Percentiles rank a stretch among this genome's conserved stretches.
phyloP scores from a whole-genome alignment of 495 filamentous ascomycete genomes.

The Trichoderma erinaceum region DNA sequence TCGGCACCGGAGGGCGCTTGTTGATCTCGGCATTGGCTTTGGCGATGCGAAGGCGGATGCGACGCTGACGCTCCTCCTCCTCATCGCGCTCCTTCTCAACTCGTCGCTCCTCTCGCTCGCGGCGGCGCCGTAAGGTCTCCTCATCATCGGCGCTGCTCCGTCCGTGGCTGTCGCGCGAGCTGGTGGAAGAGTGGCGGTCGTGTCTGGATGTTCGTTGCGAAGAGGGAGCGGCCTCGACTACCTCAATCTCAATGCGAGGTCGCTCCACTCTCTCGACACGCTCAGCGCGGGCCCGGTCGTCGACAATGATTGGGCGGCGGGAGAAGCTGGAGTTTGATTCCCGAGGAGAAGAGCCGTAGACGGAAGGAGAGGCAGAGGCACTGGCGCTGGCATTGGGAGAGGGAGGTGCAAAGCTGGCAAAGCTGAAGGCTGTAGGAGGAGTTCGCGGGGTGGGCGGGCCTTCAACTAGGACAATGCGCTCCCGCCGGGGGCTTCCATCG shows the following conservation, averaged over 20 bases:
- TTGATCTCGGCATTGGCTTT: constrained; percentile 17
- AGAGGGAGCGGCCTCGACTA: constrained; percentile 1
- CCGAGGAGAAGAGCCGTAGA: neutral
- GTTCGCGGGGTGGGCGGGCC: constrained; percentile 14
- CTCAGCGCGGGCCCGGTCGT: constrained; percentile 13
- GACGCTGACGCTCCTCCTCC: constrained; percentile 10
- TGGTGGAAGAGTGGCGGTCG: constrained; percentile 14
- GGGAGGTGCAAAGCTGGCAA: neutral
- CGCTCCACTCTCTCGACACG: constrained; percentile 9
- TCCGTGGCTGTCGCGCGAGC: constrained; percentile 15
- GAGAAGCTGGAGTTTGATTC: neutral
- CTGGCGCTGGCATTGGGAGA: constrained; percentile 13
- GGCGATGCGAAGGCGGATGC: constrained; percentile 16
- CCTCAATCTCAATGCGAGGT: constrained; percentile 15
- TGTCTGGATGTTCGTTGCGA: neutral
- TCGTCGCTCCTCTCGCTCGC: constrained; percentile 13
- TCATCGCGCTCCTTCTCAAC: constrained; percentile 5
- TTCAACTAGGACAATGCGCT: constrained; percentile 16
- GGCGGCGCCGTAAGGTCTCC: neutral
- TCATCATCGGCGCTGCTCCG: constrained; percentile 12
- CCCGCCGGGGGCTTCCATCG: constrained; percentile 1
- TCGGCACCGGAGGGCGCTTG: constrained; percentile 16
- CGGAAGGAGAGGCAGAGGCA: constrained; percentile 2
- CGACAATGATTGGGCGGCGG: constrained; percentile 17
- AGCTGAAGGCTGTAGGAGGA: constrained; percentile 8